Base-by-base conservation (phyloP, 768 basidiomycete genomes). In the Kwoniella dejecticola region DNA sequence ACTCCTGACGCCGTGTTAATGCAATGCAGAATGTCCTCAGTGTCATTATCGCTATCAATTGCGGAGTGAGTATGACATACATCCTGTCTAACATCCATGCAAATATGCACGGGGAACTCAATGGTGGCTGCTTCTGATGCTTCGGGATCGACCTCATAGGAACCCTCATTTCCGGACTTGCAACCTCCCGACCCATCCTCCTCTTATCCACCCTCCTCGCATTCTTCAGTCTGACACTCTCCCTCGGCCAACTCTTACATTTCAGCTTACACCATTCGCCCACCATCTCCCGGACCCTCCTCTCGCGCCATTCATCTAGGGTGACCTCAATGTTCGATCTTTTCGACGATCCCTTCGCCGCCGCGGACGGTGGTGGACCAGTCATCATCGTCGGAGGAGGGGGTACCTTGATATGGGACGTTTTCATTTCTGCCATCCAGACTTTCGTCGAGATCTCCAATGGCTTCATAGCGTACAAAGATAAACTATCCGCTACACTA, bases 21-120 rank as follows among this genome's bases (percentile, higher is more conserved):
- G 4, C 30, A 29, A 1, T 23, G 40, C 45, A 72, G 74, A 76
- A 64, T 76, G 74, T 29, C 74, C 69, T 6, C 74, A 76, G 55
- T 76, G 74, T 49, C 72, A 72, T 47, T 70, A 73, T 44, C 65
- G 70, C 23, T 76, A 73, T 45, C 66, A 46, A n/a, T 52, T 76
- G 6, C 65, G 66, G 21, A 58, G 74, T 64, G 46, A 58, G 68
- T 69, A 58, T n/a, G 15, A 30, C n/a, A n/a, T 7, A 26, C 11
- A 27, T n/a, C n/a, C n/a, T n/a, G n/a, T n/a, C n/a, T n/a, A n/a
- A n/a, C n/a, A n/a, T n/a, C n/a, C n/a, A n/a, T n/a, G n/a, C n/a
- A n/a, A n/a, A n/a, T n/a, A n/a, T 24, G 44, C 10, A 24, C 44
- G 10, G 44, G 7, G 21, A 8, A 7, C 7, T 38, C 8, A 8